A percentile compares a stretch with the other conserved stretches of the same genome.
Conservation (phyloP, 2,329 filamentous ascomycete species). For the Trichoderma hamatum region DNA sequence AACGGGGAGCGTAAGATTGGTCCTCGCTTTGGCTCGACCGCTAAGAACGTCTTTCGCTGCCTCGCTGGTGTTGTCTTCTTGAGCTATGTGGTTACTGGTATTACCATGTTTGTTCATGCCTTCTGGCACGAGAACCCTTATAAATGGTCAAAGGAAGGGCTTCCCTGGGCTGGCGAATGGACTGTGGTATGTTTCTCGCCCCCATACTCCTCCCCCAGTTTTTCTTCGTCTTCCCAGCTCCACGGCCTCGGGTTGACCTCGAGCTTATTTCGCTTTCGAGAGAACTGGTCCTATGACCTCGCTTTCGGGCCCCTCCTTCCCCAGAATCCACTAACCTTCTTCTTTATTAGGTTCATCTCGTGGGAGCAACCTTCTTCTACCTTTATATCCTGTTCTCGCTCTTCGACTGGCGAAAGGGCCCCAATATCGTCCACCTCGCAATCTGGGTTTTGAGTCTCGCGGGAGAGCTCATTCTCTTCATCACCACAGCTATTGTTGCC, state of each 20-base stretch:
- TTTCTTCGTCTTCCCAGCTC: not conserved
- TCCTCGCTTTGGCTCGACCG: conserved; percentile 63
- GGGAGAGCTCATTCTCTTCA: conserved; percentile 73
- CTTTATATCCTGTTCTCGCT: conserved; percentile 83
- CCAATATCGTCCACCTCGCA: conserved; percentile 75
- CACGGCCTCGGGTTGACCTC: not conserved
- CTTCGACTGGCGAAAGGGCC: conserved; percentile 79
- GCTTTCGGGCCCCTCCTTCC: not conserved
- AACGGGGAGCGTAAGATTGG: conserved; percentile 49
- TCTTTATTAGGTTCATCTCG: conserved; percentile 72
- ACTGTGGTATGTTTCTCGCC: conserved; percentile 64
- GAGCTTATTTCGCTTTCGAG: not conserved
- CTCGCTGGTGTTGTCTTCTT: conserved; percentile 70
- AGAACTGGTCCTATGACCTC: conserved; percentile 7
- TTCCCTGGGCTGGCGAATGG: conserved; percentile 75
- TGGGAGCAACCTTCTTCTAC: conserved; percentile 85
- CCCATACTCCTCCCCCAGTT: not conserved
- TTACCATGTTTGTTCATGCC: conserved; percentile 73
- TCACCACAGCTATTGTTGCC: conserved; percentile 69
- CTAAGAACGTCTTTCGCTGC: conserved; percentile 75
- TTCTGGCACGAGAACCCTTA: conserved; percentile 52
- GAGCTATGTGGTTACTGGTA: conserved; percentile 75
- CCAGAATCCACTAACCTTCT: conserved; percentile 15
- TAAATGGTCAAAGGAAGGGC: conserved; percentile 48
- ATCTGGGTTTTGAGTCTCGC: conserved; percentile 76